phyloP scores from a whole-genome alignment of 306 rosid genomes.

The Luffa acutangula region DNA sequence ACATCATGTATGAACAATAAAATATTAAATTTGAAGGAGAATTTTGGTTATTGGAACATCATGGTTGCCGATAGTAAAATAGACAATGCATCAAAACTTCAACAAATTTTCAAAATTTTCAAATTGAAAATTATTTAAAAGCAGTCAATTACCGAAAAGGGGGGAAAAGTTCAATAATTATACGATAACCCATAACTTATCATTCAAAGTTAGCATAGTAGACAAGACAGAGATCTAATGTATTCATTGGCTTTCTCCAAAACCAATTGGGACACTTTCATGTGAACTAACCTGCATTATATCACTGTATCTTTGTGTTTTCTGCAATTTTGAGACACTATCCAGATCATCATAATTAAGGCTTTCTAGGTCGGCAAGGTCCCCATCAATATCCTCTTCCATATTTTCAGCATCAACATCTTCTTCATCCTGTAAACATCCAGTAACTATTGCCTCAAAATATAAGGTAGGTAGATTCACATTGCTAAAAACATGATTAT shows the following conservation, averaged over 20 bases:
- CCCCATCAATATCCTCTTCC: conserved; percentile 95
- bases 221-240: not conserved
- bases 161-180: not conserved
- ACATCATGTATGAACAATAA: not conserved
- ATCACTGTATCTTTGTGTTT: conserved; percentile 67
- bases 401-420: conserved; percentile 48
- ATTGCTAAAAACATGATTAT: not conserved
- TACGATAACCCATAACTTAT: not conserved
- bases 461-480: not conserved
- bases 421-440: conserved; percentile 41
- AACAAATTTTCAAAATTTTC: not conserved
- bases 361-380: conserved; percentile 72
- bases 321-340: conserved; percentile 88
- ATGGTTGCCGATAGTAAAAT: not conserved
- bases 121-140: not conserved
- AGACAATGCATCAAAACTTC: not conserved
- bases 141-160: not conserved
- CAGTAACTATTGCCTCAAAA: not conserved
- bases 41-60: not conserved
- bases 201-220: not conserved
- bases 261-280: not conserved
- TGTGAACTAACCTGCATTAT: conserved; percentile 54
- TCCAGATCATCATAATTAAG: conserved; percentile 90
- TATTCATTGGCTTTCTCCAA: not conserved
- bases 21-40: not conserved